Evolutionary conservation across 192 early-diverging fungal species (phyloP).

Genomic region (Ramicandelaber brevisporus): DNA sequence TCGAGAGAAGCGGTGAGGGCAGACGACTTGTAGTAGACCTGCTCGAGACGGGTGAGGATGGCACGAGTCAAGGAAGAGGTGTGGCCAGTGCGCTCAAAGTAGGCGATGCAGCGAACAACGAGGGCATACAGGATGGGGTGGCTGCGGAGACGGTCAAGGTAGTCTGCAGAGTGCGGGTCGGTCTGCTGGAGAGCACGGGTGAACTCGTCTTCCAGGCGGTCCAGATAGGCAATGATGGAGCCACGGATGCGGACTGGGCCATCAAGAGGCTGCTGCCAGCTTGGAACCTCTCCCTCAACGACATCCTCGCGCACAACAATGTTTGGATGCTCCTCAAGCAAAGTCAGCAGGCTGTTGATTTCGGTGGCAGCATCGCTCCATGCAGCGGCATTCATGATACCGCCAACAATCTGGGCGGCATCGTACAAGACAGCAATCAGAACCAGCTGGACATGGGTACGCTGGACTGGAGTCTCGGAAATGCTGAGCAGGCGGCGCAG

Average conservation of each 20-base stretch:
- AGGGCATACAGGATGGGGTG: conserved; percentile 65
- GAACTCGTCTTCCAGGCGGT: conserved; percentile 95
- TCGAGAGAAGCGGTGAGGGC: conserved; percentile 29
- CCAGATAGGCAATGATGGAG: conserved; percentile 62
- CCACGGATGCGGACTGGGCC: conserved; percentile 42
- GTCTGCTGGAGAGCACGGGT: conserved; percentile 81
- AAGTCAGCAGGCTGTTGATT: conserved; percentile 47
- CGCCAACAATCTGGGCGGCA: conserved; percentile 26
- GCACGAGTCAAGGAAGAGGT: conserved; percentile 38
- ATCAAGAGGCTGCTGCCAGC: conserved; percentile 26
- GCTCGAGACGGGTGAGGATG: conserved; percentile 72
- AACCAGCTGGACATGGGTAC: conserved; percentile 56
- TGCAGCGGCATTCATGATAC: conserved; percentile 45
- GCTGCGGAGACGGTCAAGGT: conserved; percentile 80
- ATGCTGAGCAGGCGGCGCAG: conserved; percentile 33
- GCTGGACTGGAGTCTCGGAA: conserved; percentile 47
- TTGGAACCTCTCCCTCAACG: conserved; percentile 34
- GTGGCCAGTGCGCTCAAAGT: conserved; percentile 45
- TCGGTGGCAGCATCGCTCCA: conserved; percentile 56
- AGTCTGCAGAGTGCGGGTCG: conserved; percentile 93
- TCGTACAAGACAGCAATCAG: conserved; percentile 83
- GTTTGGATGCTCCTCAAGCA: conserved; percentile 48
- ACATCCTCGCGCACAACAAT: conserved; percentile 42
- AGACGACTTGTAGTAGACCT: conserved; percentile 96
- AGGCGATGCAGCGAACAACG: conserved; percentile 65